Percentiles rank a stretch among this genome's conserved stretches.
phyloP scores from a whole-genome alignment of 495 filamentous ascomycete genomes.

The Lophiostoma macrostomum region DNA sequence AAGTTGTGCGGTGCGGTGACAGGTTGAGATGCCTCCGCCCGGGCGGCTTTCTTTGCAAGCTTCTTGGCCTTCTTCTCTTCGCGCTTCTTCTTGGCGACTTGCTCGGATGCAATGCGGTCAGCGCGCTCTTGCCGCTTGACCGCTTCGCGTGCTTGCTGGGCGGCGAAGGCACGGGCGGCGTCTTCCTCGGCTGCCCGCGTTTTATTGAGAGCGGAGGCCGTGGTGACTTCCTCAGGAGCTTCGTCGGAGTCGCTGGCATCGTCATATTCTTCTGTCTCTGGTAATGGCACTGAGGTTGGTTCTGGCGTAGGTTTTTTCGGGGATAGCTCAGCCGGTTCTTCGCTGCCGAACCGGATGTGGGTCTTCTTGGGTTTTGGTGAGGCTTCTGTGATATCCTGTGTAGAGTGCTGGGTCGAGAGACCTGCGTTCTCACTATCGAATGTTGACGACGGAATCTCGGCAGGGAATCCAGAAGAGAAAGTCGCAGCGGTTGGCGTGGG shows the following conservation, averaged over 20 bases:
- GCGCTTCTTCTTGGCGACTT: constrained; percentile 43
- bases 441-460: constrained; percentile 18
- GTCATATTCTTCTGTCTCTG: background rate
- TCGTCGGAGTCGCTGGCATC: constrained; percentile 47
- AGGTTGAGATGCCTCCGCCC: constrained; percentile 20
- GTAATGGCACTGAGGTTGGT: no score
- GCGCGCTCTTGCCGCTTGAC: constrained; percentile 52
- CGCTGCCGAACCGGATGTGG: constrained; percentile 44
- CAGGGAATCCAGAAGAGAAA: background rate
- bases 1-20: constrained; percentile 33
- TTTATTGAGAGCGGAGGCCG: constrained; percentile 27
- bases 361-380: background rate
- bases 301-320: no score
- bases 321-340: constrained; percentile 44
- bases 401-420: constrained; percentile 11
- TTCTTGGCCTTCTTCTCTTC: constrained; percentile 40
- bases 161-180: constrained; percentile 23
- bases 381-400: background rate
- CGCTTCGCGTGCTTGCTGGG: constrained; percentile 43
- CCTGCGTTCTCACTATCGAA: constrained; percentile 12
- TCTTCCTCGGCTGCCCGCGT: constrained; percentile 27
- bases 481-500: background rate
- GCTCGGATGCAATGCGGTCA: constrained; percentile 26
- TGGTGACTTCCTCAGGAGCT: constrained; percentile 49
- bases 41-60: constrained; percentile 30